Base-by-base conservation (phyloP, 2,329 filamentous ascomycete species). In the Epichloe uncinata region DNA sequence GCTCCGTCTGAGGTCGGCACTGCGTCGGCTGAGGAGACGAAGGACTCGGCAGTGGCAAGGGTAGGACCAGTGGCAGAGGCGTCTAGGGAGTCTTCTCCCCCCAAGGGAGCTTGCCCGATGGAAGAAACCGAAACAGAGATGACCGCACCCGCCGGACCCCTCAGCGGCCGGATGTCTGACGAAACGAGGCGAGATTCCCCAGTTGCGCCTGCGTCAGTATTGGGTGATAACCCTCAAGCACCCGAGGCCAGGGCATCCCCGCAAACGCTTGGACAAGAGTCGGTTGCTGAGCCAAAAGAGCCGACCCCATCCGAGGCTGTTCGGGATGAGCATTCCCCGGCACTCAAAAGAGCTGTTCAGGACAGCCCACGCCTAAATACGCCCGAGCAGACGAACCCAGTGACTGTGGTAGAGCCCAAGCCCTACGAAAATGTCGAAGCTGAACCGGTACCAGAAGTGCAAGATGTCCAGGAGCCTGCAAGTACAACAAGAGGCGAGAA, bases 381-480 rank as follows among this genome's bases (percentile, higher is more conserved):
- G 20, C 15, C 15, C 12, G 30, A 33, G 38, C 20, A 30, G 43
- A 22, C 4, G 50, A 50, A n/a, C 26, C 30, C 9, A 45, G 16
- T 36, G 35, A 26, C 22, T 7, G 22, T 26, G 7, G 22, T 26
- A 26, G 22, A 26, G 22, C 22, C 22, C 7, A 26, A 8, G 22
- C 7, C 22, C 7, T 26, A 26, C 22, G 22, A 26, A 7, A 26
- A 26, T 26, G 7, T 38, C n/a, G 12, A 48, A 30, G 3, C 18
- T 6, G 42, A 42, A n/a, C 18, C 18, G 8, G 6, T 35, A 16
- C 26, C 50, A 3, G 34, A 47, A 8, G 63, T 62, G 34, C 59
- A 64, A 2, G 65, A 68, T 13, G 68, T 22, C 7, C 26, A 37
- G 40, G 20, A 69, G 26, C 63, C 68, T 7, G 37, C 6, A 3